Evolutionary conservation across 805 yeast genomes (phyloP), one percentile per base, ranked within the genome.

Genomic region (Tetrapisispora fleetii): DNA sequence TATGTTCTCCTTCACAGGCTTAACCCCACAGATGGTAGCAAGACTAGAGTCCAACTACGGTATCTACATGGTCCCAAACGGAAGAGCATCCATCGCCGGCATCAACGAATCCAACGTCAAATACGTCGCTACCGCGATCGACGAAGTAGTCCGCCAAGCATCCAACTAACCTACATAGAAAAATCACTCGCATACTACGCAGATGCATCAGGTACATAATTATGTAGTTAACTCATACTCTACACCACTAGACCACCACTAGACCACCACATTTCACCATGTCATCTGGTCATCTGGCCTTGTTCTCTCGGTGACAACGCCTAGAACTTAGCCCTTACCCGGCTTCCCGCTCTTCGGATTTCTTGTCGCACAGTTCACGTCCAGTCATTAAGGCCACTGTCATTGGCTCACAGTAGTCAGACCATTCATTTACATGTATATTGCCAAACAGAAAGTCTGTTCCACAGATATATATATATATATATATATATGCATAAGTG

Each of bases 1-100:
- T 58, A 91, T 91, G 98, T 91, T 91, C 67, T 88, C 96, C 35
- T 91, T 82, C 71, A 91, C 98, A 30, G 99, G 96, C 1, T 76
- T 91, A 58, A 69, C 76, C 6, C 72, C 83, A 28, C 83, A 78
- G 32, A 91, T 87, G 79, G 95, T 85, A 48, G 76, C 75, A 46
- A 76, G 85, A 55, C 74, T 90, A 52, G 95, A 87, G 59, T 64
- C 75, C 50, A 78, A 82, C 57, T 95, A 83, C 66, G 95, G 82
- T 32, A 81, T 91, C 43, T 91, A 91, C 65, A 66, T 90, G 65
- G 86, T 86, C 19, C 65, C 80, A 41, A 79, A 85, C 48, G 98
- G 98, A 45, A 80, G 98, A 65, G 91, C 95, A 45, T 85, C 95
- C 40, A 86, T 91, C 66, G 96, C 97, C 13, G 98, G 98, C 21